These are phyloP conservation scores for Plectosphaerella cucumerina DNA, from an alignment of 2,329 filamentous ascomycete genomes.

Conservation along the genomic window DNA sequence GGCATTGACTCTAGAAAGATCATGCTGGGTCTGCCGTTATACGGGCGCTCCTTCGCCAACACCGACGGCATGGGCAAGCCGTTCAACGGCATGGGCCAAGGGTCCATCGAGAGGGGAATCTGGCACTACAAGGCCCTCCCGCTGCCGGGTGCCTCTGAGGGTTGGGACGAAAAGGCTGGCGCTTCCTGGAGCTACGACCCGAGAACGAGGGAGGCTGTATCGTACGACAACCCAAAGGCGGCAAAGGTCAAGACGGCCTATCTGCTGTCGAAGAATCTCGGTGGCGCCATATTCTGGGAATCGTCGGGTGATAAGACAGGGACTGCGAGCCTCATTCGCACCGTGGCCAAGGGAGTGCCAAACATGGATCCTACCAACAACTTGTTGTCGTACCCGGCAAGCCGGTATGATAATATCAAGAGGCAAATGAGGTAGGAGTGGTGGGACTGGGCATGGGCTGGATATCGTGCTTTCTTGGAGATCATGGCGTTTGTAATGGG, in stretches of 20 bases:
- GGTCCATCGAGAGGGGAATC: slow-evolving; percentile 54
- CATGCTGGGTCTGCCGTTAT: slow-evolving; percentile 72
- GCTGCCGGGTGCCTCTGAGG: slow-evolving; percentile 49
- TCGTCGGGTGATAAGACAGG: slow-evolving; percentile 60
- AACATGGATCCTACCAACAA: slow-evolving; percentile 46
- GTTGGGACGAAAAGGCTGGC: slow-evolving; percentile 51
- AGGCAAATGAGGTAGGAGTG: slow-evolving; percentile 20
- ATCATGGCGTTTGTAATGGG: no score
- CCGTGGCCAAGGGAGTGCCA: slow-evolving; percentile 41
- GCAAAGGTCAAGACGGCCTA: slow-evolving; percentile 60
- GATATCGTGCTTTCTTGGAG: background rate
- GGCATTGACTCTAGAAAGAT: slow-evolving; percentile 63
- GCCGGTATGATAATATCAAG: slow-evolving; percentile 55
- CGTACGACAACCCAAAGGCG: slow-evolving; percentile 61
- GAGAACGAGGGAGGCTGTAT: slow-evolving; percentile 56
- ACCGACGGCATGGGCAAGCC: slow-evolving; percentile 63
- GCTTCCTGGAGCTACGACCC: slow-evolving; percentile 71
- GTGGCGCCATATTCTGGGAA: slow-evolving; percentile 84
- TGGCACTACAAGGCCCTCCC: slow-evolving; percentile 75
- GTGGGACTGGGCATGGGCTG: background rate
- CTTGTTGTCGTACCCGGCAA: slow-evolving; percentile 50
- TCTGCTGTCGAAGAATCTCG: slow-evolving; percentile 55
- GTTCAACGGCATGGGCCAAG: slow-evolving; percentile 60
- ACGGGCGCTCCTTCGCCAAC: slow-evolving; percentile 69
- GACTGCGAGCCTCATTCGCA: slow-evolving; percentile 53